Evolutionary conservation across 306 rosid genomes (phyloP).

Genomic region (Casuarina glauca): DNA sequence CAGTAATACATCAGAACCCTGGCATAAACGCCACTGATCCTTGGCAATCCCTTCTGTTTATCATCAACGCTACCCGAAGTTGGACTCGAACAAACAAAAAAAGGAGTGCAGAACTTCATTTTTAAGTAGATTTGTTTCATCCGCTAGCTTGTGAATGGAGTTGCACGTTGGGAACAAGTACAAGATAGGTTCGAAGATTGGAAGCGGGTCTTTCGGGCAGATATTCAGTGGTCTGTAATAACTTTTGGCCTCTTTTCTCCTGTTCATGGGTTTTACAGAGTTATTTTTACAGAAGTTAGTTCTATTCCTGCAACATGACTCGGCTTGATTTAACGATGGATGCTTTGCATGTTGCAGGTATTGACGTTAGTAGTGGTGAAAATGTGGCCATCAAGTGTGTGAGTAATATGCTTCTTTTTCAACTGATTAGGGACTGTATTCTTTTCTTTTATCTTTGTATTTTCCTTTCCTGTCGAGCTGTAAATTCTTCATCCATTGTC

Average conservation of each 20-base stretch:
- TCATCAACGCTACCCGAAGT: no score
- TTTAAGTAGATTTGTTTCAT: no score
- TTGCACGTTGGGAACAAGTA: not conserved
- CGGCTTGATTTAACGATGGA: not conserved
- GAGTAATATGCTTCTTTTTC: not conserved
- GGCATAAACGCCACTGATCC: no score
- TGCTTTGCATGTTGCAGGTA: not conserved
- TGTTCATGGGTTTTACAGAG: no score
- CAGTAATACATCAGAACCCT: no score
- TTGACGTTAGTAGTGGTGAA: not conserved
- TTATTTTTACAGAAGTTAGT: no score
- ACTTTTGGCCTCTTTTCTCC: not conserved
- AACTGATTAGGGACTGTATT: no score
- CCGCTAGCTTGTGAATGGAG: not conserved
- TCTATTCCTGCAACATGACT: no score
- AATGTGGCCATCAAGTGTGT: not conserved
- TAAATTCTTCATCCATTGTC: no score
- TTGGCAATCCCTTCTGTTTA: no score
- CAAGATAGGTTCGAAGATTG: not conserved
- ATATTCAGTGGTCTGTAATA: not conserved
- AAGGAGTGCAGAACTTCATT: not conserved
- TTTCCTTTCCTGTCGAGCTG: no score
- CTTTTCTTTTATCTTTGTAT: no score
- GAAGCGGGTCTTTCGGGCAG: constrained; percentile 9
- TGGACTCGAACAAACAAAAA: not conserved